Conservation (phyloP, 1,284 basidiomycete genomes). For the Irpex rosettiformis region DNA sequence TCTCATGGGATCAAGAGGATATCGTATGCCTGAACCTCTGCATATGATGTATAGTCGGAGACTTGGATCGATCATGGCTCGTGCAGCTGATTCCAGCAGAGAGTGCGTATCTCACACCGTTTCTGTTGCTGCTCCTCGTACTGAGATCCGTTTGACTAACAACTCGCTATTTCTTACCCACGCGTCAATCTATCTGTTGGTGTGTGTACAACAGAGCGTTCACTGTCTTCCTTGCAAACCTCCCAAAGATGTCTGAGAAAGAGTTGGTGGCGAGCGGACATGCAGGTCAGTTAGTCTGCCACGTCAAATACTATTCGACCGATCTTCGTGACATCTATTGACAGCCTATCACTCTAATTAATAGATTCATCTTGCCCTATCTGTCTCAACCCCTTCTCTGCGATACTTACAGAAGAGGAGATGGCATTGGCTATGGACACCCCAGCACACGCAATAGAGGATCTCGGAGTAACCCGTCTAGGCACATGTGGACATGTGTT, state of each 20-base stretch:
- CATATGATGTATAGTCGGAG: neutral
- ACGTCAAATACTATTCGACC: neutral
- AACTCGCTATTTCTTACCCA: too few relatives aligned
- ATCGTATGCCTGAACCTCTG: neutral
- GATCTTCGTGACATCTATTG: too few relatives aligned
- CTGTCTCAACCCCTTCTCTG: slow-evolving; percentile 60
- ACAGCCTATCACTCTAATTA: too few relatives aligned
- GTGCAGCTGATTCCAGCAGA: slow-evolving; percentile 2
- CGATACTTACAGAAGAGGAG: slow-evolving; percentile 63
- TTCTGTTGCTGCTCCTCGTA: neutral
- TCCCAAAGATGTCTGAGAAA: slow-evolving; percentile 42
- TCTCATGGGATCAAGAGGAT: neutral
- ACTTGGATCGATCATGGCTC: neutral
- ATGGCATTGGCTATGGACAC: slow-evolving; percentile 69
- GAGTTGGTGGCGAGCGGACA: slow-evolving; percentile 36
- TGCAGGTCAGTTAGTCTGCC: slow-evolving; percentile 28
- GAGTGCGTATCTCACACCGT: neutral
- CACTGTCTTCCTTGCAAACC: slow-evolving; percentile 30
- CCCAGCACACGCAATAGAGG: slow-evolving; percentile 62
- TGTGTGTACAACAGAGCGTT: slow-evolving; percentile 10
- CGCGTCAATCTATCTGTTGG: too few relatives aligned
- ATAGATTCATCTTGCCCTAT: slow-evolving; percentile 67
- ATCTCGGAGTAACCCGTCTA: slow-evolving; percentile 64
- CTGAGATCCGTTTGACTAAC: neutral
- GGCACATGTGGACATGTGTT: slow-evolving; percentile 68